Percentiles rank a stretch among this genome's conserved stretches.
Evolutionary conservation across 352 stramenopile species (phyloP).

Genomic region (Globisporangium nagaii): DNA sequence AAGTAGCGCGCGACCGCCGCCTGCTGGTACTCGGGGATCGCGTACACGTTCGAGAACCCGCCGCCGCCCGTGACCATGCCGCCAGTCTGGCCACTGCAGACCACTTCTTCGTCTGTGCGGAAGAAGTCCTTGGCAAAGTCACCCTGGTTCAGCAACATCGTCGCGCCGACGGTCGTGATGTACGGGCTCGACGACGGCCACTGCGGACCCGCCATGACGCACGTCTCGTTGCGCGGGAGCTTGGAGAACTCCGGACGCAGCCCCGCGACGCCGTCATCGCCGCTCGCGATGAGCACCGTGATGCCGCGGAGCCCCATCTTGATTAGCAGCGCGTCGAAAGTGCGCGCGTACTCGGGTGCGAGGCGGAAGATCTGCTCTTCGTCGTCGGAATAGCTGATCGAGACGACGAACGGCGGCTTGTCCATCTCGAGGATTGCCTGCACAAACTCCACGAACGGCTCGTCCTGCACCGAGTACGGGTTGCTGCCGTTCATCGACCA

Average conservation of each 20-base stretch:
- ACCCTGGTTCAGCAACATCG: conserved; percentile 43
- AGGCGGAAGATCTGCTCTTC: conserved; percentile 86
- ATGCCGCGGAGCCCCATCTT: conserved; percentile 88
- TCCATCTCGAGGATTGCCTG: conserved; percentile 66
- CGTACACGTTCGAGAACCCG: conserved; percentile 86
- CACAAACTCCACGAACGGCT: conserved; percentile 83
- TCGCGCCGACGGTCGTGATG: conserved; percentile 88
- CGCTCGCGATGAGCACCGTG: conserved; percentile 79
- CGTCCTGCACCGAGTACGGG: conserved; percentile 75
- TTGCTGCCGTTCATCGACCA: conserved; percentile 84
- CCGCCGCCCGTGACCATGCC: conserved; percentile 80
- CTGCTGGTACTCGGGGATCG: conserved; percentile 72
- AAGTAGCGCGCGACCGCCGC: conserved; percentile 64
- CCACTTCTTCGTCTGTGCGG: conserved; percentile 63
- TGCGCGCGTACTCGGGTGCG: conserved; percentile 62
- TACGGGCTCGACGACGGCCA: conserved; percentile 85
- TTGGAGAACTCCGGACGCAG: conserved; percentile 63
- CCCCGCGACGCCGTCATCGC: conserved; percentile 85
- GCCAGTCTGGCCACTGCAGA: conserved; percentile 65
- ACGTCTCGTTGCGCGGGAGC: conserved; percentile 41
- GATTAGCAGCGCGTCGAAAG: conserved; percentile 82
- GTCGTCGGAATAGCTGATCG: conserved; percentile 89
- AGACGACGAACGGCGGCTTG: conserved; percentile 75
- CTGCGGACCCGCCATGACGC: conserved; percentile 57
- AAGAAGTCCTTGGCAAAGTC: conserved; percentile 48